A percentile compares a stretch with the other conserved stretches of the same genome.
Conservation (phyloP, 257 asterid species). For the Solanum acaule region DNA sequence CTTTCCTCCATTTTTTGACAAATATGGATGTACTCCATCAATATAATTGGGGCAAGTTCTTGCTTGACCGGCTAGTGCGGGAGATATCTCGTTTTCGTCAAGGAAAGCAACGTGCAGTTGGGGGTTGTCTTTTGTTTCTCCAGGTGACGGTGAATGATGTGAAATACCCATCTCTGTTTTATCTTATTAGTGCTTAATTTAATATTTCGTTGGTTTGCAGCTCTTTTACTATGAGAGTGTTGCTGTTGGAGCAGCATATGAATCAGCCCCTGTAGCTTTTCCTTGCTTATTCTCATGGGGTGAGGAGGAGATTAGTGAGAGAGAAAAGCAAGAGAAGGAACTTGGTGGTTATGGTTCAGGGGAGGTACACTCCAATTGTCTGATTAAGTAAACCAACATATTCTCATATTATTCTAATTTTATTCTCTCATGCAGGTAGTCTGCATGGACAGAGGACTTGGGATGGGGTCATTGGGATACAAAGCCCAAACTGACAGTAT, state of each 20-base stretch:
- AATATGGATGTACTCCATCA: slow-evolving; percentile 87
- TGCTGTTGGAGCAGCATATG: slow-evolving; percentile 85
- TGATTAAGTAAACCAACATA: background rate
- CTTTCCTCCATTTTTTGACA: slow-evolving; percentile 89
- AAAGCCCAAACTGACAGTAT: slow-evolving; percentile 39
- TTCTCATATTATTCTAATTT: slow-evolving; percentile 3
- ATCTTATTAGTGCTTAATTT: background rate
- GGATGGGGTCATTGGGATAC: slow-evolving; percentile 62
- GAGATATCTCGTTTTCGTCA: slow-evolving; percentile 97
- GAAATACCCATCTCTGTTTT: background rate
- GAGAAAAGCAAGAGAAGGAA: slow-evolving; percentile 90
- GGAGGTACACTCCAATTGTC: slow-evolving; percentile 46
- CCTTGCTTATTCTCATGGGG: slow-evolving; percentile 97
- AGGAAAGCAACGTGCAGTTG: slow-evolving; percentile 97
- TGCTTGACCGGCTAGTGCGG: slow-evolving; percentile 89
- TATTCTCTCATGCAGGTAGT: slow-evolving; percentile 54
- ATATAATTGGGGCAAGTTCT: slow-evolving; percentile 95
- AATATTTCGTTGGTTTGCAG: slow-evolving; percentile 28
- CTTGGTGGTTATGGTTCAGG: slow-evolving; percentile 98
- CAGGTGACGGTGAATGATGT: slow-evolving; percentile 44
- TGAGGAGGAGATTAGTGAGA: slow-evolving; percentile 93
- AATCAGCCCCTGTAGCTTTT: slow-evolving; percentile 74
- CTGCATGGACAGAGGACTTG: slow-evolving; percentile 95
- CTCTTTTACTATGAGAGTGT: slow-evolving; percentile 95
- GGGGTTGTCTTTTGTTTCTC: slow-evolving; percentile 97